Conservation (phyloP, 495 filamentous ascomycete genomes). For the Umbilicaria muhlenbergii region DNA sequence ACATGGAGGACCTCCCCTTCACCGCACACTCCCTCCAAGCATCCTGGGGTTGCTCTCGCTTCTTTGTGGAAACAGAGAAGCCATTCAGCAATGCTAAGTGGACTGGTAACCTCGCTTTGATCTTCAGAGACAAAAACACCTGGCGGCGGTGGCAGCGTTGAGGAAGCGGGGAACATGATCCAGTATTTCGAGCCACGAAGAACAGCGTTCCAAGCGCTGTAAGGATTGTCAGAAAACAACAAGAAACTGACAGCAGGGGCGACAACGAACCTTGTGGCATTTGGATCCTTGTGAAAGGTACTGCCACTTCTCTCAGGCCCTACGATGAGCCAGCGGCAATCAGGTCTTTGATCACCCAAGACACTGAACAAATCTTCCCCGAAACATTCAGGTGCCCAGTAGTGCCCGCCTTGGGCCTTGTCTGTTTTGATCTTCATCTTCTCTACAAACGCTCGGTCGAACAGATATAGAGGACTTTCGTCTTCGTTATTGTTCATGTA, state of each 20-base stretch:
- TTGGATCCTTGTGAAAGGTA: conserved; percentile 85
- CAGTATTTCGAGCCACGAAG: conserved; percentile 89
- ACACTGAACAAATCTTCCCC: conserved; percentile 78
- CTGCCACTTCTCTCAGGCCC: conserved; percentile 82
- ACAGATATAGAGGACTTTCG: conserved; percentile 86
- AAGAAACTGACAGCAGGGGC: background rate
- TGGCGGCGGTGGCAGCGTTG: conserved; percentile 50
- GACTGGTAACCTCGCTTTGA: conserved; percentile 86
- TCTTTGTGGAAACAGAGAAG: conserved; percentile 81
- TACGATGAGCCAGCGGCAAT: conserved; percentile 86
- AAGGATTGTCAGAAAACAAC: conserved; percentile 23
- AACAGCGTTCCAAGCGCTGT: conserved; percentile 92
- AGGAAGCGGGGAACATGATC: conserved; percentile 78
- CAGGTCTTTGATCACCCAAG: conserved; percentile 64
- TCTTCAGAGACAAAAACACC: conserved; percentile 88
- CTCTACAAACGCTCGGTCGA: conserved; percentile 72
- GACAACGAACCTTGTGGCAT: conserved; percentile 29
- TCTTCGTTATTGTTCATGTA: conserved; percentile 77
- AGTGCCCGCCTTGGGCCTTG: conserved; percentile 32
- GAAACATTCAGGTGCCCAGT: conserved; percentile 79
- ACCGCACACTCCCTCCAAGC: conserved; percentile 72
- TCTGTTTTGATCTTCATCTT: conserved; percentile 67
- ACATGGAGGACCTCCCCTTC: conserved; percentile 90
- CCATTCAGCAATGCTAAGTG: conserved; percentile 93
- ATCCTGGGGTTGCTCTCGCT: conserved; percentile 61